Conservation (phyloP, 106 monocot species). For the Amphibolis antarctica region DNA sequence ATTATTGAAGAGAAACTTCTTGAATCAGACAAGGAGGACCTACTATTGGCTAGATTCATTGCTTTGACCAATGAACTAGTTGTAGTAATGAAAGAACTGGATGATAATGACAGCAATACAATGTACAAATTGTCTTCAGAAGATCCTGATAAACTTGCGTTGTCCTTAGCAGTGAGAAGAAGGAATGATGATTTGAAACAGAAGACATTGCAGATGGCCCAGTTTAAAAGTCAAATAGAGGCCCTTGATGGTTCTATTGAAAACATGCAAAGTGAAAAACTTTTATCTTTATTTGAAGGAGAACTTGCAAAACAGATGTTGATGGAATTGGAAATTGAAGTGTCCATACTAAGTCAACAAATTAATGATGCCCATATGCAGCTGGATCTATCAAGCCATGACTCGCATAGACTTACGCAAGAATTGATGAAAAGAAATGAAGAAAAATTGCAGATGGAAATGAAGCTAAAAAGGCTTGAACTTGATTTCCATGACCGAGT, state of each 20-base stretch:
- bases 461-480: conserved; percentile 3
- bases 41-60: conserved; percentile 59
- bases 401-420: neutral
- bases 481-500: neutral
- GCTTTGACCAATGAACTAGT: conserved; percentile 50
- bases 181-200: conserved; percentile 4
- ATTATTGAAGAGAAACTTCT: conserved; percentile 53
- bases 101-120: conserved; percentile 23
- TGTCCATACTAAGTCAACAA: conserved; percentile 1
- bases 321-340: conserved; percentile 4
- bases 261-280: conserved; percentile 16
- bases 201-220: conserved; percentile 5
- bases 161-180: conserved; percentile 27
- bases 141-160: conserved; percentile 27
- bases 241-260: conserved; percentile 12
- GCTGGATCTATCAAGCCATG: neutral
- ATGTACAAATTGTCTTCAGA: conserved; percentile 15
- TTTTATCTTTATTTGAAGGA: conserved; percentile 20
- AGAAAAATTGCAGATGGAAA: conserved; percentile 1
- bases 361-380: neutral
- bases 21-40: conserved; percentile 49
- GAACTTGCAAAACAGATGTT: conserved; percentile 14
- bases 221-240: conserved; percentile 16
- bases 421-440: conserved; percentile 4
- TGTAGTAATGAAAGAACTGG: conserved; percentile 38